Base-by-base conservation (phyloP, 257 asterid species). In the Cordia subcordata region DNA sequence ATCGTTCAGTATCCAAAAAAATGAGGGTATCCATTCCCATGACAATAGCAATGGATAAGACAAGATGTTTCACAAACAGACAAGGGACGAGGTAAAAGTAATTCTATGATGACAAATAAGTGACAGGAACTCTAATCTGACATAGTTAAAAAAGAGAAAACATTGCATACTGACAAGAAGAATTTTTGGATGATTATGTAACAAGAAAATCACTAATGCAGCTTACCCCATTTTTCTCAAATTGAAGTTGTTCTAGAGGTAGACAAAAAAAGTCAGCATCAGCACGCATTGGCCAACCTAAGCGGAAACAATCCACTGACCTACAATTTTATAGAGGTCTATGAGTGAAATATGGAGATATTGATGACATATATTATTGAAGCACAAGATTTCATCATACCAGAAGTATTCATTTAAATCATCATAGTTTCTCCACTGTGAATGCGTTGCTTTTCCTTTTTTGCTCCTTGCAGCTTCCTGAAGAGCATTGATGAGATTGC, bases 211-310 rank as follows among this genome's bases (percentile, higher is more conserved):
- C 37, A 58, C 58, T 49, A 35, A 15, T 13, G 35, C 33, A 37
- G 32, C 68, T 68, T 82, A 88, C 99, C 92, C 83, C 95, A 55
- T 75, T 86, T 72, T 73, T 88, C 66, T 88, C 95, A 69, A 67
- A 75, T 57, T 38, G 78, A 60, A 40, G 68, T 62, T 56, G 70
- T 62, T 72, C 82, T 18, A 58, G 69, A 1, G 87, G 82, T 65
- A 64, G 80, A 67, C 95, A 81, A 71, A 92, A 92, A 77, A 86
- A 92, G 80, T 92, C 96, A 76, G 96, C 99, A 79, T 92, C 94
- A 62, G 96, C 96, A 5, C 96, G 99, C 99, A 92, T 92, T 50
- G 99, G 99, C 99, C 99, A 92, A 60, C 99, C 96, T 75, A 92
- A 70, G 35, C 96, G 93, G 74, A 92, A 92, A 81, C 99, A 92